A percentile compares a stretch with the other conserved stretches of the same genome.
These are phyloP conservation scores for Thecaphora frezii DNA, from an alignment of 1,284 basidiomycete genomes.

Conservation along the genomic window DNA sequence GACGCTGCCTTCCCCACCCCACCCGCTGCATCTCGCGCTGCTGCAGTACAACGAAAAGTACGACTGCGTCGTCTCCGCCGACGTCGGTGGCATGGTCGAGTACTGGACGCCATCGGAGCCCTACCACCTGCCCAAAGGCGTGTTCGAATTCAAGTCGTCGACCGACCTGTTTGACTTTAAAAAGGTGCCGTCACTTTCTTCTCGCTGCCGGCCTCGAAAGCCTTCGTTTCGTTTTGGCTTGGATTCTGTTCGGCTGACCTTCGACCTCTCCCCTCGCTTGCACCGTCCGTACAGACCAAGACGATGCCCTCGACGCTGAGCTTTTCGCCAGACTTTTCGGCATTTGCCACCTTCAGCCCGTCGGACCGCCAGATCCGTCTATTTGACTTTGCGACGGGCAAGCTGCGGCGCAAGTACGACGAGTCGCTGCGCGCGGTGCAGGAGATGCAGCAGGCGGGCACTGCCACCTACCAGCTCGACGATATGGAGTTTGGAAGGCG, in stretches of 20 bases:
- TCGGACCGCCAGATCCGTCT: constrained; percentile 90
- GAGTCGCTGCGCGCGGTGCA: constrained; percentile 88
- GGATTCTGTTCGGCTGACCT: no score
- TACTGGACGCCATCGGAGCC: constrained; percentile 94
- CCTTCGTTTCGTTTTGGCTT: no score
- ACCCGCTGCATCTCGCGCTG: no score
- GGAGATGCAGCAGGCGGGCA: constrained; percentile 78
- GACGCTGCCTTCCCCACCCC: no score
- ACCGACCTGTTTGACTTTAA: constrained; percentile 98
- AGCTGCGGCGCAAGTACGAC: constrained; percentile 88
- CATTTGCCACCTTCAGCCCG: constrained; percentile 88
- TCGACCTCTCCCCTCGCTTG: no score
- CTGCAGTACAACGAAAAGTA: constrained; percentile 88
- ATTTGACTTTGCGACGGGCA: constrained; percentile 87
- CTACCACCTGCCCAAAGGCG: constrained; percentile 68
- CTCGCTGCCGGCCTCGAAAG: no score
- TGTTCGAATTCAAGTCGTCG: constrained; percentile 87
- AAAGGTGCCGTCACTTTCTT: constrained; percentile 67
- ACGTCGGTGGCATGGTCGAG: constrained; percentile 91
- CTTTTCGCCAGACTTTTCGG: constrained; percentile 81
- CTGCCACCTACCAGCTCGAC: constrained; percentile 84
- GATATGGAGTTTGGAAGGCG: constrained; percentile 99
- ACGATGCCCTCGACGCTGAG: constrained; percentile 86
- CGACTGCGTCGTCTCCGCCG: constrained; percentile 89
- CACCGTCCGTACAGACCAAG: constrained; percentile 68